Evolutionary conservation across 805 yeast genomes (phyloP).

Genomic region (Yarrowia divulgata): DNA sequence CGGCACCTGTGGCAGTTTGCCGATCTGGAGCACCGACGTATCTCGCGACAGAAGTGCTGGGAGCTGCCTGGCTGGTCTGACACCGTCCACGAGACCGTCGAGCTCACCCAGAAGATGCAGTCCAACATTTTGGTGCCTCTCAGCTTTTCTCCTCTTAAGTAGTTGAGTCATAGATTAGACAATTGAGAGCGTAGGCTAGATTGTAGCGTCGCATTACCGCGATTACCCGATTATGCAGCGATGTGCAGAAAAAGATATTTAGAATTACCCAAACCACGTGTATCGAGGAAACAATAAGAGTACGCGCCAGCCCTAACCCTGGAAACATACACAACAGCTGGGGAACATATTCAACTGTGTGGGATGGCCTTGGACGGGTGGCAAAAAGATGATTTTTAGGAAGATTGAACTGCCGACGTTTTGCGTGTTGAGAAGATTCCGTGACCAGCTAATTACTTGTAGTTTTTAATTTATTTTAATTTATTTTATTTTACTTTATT

Average conservation of each 20-base stretch:
- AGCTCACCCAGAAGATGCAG: slow-evolving; percentile 52
- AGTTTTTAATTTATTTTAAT: too few relatives aligned
- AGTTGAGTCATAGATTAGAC: background rate
- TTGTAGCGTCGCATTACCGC: slow-evolving; percentile 2
- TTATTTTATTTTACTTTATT: too few relatives aligned
- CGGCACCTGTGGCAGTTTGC: slow-evolving; percentile 57
- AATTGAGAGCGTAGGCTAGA: too few relatives aligned
- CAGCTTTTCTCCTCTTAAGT: slow-evolving; percentile 53
- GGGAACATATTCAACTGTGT: too few relatives aligned
- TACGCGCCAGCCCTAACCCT: background rate
- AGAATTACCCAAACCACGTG: too few relatives aligned
- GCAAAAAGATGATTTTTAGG: slow-evolving; percentile 49
- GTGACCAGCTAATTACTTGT: too few relatives aligned
- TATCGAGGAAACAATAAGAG: too few relatives aligned
- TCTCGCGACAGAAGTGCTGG: slow-evolving; percentile 55
- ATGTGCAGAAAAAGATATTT: background rate
- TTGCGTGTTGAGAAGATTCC: slow-evolving; percentile 99
- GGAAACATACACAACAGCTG: too few relatives aligned
- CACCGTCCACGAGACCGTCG: slow-evolving; percentile 55
- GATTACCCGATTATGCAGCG: slow-evolving; percentile 26
- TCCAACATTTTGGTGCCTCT: slow-evolving; percentile 53
- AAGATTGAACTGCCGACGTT: slow-evolving; percentile 99
- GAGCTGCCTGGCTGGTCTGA: slow-evolving; percentile 57
- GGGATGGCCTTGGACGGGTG: too few relatives aligned
- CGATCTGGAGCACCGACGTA: slow-evolving; percentile 54